Conservation (phyloP, 192 early-diverging fungal species). For the Coemansia sp. region DNA sequence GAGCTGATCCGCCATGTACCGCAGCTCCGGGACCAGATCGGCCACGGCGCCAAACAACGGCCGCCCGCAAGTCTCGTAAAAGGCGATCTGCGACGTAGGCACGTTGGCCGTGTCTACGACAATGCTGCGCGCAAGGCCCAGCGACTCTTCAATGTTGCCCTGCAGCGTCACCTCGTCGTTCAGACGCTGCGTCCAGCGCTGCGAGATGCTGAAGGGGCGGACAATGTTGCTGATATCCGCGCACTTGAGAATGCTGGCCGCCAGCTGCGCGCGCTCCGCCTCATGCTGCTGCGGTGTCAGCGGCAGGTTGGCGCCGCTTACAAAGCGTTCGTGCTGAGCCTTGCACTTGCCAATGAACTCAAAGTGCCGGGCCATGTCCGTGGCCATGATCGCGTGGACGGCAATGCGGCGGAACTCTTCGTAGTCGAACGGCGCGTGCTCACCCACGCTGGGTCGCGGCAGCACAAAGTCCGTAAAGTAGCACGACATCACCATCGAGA, state of each 20-base stretch:
- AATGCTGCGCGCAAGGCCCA: constrained; percentile 54
- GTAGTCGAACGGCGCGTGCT: constrained; percentile 34
- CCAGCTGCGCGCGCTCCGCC: constrained; percentile 58
- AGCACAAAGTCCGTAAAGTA: constrained; percentile 44
- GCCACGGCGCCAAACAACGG: constrained; percentile 47
- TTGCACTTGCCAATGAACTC: constrained; percentile 71
- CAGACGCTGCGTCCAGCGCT: constrained; percentile 62
- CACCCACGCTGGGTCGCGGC: constrained; percentile 1
- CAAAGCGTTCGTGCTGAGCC: constrained; percentile 54
- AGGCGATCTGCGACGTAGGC: constrained; percentile 43
- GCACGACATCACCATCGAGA: constrained; percentile 56
- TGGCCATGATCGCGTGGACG: constrained; percentile 67
- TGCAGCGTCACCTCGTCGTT: constrained; percentile 65
- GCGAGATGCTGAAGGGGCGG: constrained; percentile 63
- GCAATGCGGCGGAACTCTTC: constrained; percentile 67
- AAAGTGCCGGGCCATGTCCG: constrained; percentile 75
- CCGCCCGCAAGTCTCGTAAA: constrained; percentile 46
- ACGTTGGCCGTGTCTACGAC: constrained; percentile 32
- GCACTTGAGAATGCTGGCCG: constrained; percentile 72
- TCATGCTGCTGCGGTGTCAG: constrained; percentile 47
- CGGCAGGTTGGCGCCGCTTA: constrained; percentile 38
- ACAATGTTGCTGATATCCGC: constrained; percentile 76
- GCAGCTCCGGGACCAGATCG: constrained; percentile 44
- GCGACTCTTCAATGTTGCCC: constrained; percentile 65
- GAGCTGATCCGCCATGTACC: constrained; percentile 42